Conservation (phyloP, 106 monocot species). For the Apostasia shenzhenica region DNA sequence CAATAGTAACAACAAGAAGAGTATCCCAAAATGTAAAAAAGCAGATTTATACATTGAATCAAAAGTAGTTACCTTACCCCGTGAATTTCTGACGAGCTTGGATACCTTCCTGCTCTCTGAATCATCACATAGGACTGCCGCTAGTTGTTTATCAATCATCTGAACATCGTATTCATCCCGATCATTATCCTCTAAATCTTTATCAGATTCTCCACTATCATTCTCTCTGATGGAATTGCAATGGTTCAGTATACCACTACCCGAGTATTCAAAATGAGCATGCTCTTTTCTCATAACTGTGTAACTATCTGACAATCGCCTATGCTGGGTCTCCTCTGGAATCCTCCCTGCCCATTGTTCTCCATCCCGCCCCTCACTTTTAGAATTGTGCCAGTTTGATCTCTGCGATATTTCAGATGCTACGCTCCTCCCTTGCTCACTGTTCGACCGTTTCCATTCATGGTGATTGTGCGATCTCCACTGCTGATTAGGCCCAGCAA, state of each 20-base stretch:
- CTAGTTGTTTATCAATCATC: background rate
- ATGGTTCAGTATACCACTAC: conserved; percentile 1
- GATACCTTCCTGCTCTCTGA: background rate
- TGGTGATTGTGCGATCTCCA: background rate
- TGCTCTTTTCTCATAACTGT: background rate
- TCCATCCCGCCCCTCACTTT: background rate
- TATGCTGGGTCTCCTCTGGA: background rate
- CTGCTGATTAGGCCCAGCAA: background rate
- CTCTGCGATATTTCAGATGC: background rate
- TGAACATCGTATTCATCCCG: background rate
- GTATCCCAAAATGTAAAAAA: no score
- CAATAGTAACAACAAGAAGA: no score
- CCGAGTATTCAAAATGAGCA: background rate
- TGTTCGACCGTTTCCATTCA: background rate
- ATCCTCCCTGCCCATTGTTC: background rate
- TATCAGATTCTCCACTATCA: background rate
- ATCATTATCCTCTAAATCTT: conserved; percentile 6
- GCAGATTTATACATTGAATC: no score
- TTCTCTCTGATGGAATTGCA: conserved; percentile 1
- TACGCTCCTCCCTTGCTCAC: background rate
- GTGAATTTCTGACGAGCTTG: background rate
- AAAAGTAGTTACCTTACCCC: background rate
- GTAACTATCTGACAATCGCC: background rate
- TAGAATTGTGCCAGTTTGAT: background rate
- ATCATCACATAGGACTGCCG: background rate